phyloP scores from a whole-genome alignment of 352 stramenopile species.

The Globisporangium acanthophoron region DNA sequence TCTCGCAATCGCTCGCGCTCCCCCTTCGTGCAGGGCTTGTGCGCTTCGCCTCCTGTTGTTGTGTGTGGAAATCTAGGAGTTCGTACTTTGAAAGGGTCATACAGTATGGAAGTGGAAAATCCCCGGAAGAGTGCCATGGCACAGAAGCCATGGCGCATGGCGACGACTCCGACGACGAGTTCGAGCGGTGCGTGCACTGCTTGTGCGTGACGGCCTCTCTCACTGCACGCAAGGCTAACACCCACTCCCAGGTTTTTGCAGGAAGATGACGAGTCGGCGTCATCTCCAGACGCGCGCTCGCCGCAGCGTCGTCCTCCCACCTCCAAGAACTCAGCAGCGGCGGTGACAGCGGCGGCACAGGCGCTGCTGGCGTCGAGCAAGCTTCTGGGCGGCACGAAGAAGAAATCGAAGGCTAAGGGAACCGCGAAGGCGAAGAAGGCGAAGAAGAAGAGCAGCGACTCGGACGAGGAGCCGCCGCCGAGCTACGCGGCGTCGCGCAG shows the following conservation, averaged over 20 bases:
- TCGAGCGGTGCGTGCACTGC: conserved; percentile 39
- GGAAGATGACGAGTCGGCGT: neutral
- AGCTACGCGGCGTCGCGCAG: conserved; percentile 38
- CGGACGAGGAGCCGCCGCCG: conserved; percentile 47
- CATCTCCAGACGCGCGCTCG: neutral
- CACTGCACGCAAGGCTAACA: too few species aligned
- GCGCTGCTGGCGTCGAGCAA: conserved; percentile 45
- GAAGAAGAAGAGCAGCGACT: conserved; percentile 22
- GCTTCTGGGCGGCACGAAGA: conserved; percentile 20
- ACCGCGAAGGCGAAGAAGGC: conserved; percentile 18
- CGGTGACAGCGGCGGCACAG: conserved; percentile 42
- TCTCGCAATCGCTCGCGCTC: neutral
- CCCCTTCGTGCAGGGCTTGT: too few species aligned
- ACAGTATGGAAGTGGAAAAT: too few species aligned
- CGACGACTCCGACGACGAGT: conserved; percentile 55
- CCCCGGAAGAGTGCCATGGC: too few species aligned
- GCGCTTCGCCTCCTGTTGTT: too few species aligned
- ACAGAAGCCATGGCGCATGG: conserved; percentile 14
- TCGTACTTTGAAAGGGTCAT: neutral
- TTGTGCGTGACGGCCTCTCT: neutral
- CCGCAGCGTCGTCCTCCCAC: neutral
- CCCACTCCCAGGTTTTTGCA: neutral
- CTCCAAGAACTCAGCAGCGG: conserved; percentile 18
- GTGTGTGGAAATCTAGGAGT: too few species aligned
- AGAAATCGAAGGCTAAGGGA: conserved; percentile 13